Evolutionary conservation across 371 early-diverging fungal species (phyloP).

Genomic region (Coemansia sp.): DNA sequence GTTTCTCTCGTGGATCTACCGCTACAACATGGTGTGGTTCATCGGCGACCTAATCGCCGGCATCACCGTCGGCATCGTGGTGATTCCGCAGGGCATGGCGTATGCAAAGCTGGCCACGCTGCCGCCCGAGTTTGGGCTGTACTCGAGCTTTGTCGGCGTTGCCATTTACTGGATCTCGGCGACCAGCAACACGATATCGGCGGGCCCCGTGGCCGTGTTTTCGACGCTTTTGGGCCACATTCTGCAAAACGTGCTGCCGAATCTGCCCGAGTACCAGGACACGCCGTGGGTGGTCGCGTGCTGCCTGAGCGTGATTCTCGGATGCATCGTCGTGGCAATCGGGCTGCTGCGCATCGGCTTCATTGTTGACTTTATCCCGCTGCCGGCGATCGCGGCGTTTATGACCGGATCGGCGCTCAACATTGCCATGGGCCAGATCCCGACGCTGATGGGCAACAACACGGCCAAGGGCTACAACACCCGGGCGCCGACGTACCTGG

Average conservation of each 20-base stretch:
- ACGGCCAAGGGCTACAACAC: slow-evolving; percentile 34
- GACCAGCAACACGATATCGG: slow-evolving; percentile 82
- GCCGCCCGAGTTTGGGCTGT: slow-evolving; percentile 82
- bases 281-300: slow-evolving; percentile 57
- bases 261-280: slow-evolving; percentile 45
- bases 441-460: slow-evolving; percentile 67
- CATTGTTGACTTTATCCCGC: slow-evolving; percentile 80
- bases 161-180: slow-evolving; percentile 77
- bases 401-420: slow-evolving; percentile 73
- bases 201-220: slow-evolving; percentile 86
- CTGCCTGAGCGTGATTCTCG: slow-evolving; percentile 40
- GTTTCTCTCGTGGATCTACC: slow-evolving; percentile 64
- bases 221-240: slow-evolving; percentile 73
- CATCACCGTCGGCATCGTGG: slow-evolving; percentile 77
- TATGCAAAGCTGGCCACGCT: slow-evolving; percentile 83
- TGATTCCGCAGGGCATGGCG: slow-evolving; percentile 82
- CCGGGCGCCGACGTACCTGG: slow-evolving; percentile 40
- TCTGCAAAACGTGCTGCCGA: slow-evolving; percentile 53
- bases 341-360: slow-evolving; percentile 77
- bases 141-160: slow-evolving; percentile 78
- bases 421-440: slow-evolving; percentile 77
- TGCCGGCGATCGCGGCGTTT: slow-evolving; percentile 72
- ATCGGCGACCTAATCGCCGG: slow-evolving; percentile 83
- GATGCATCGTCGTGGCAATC: slow-evolving; percentile 59
- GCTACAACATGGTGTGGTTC: slow-evolving; percentile 77